A percentile compares a stretch with the other conserved stretches of the same genome.
phyloP scores from a whole-genome alignment of 176 grass and related monocot genomes.

The Zea luxurians region DNA sequence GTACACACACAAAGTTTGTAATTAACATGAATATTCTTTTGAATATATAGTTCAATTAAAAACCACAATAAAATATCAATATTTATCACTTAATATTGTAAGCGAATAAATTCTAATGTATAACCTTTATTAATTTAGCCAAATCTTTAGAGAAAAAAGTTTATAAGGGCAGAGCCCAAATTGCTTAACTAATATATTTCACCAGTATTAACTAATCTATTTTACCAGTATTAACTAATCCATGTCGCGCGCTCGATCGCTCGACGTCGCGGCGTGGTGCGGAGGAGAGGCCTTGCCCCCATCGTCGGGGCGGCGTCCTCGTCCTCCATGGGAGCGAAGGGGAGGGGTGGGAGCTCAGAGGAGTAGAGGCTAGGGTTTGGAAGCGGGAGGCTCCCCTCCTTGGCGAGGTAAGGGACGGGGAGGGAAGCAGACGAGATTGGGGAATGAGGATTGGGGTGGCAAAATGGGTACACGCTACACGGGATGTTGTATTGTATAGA shows the following conservation, averaged over 20 bases:
- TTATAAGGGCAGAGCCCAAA: too few species aligned
- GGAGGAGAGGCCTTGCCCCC: conserved; percentile 52
- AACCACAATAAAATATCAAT: too few species aligned
- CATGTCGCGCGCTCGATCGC: conserved; percentile 38
- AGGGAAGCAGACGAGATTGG: conserved; percentile 12
- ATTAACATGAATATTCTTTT: too few species aligned
- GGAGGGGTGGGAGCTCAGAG: background rate
- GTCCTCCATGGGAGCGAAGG: conserved; percentile 35
- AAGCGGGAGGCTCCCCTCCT: background rate
- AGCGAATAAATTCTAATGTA: too few species aligned
- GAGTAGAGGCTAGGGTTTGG: conserved; percentile 37
- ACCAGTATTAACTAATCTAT: too few species aligned
- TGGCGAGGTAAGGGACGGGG: background rate
- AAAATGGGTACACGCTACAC: background rate
- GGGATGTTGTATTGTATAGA: background rate
- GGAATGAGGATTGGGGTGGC: background rate
- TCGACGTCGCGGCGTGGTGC: conserved; percentile 40
- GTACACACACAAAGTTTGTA: too few species aligned
- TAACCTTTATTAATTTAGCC: too few species aligned
- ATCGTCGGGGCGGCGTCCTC: conserved; percentile 38
- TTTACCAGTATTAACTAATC: background rate
- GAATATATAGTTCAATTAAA: too few species aligned
- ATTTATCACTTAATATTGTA: too few species aligned
- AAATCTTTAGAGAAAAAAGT: too few species aligned
- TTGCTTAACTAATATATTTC: too few species aligned